phyloP scores from a whole-genome alignment of 768 basidiomycete species.

The Mycena pura region DNA sequence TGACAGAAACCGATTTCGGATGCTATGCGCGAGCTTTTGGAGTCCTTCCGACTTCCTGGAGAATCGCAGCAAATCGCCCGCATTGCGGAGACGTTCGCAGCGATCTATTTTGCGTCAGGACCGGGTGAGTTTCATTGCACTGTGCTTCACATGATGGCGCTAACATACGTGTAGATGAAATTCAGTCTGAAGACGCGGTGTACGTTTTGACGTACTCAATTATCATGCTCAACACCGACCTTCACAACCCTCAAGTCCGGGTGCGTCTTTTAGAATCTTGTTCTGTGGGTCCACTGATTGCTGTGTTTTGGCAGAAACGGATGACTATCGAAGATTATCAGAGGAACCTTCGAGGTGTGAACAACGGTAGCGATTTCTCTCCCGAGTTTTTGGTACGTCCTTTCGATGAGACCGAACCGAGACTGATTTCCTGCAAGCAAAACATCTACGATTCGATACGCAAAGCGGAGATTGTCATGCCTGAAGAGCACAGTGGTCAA shows the following conservation, averaged over 20 bases:
- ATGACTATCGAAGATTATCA: slow-evolving; percentile 97
- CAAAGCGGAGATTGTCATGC: slow-evolving; percentile 94
- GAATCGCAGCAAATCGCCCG: slow-evolving; percentile 93
- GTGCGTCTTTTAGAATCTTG: slow-evolving; percentile 49
- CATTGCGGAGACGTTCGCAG: slow-evolving; percentile 95
- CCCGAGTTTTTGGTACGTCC: slow-evolving; percentile 78
- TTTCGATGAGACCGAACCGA: neutral
- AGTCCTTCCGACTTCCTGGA: slow-evolving; percentile 93
- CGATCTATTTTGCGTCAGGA: slow-evolving; percentile 83
- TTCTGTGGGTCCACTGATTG: neutral
- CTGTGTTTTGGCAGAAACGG: slow-evolving; percentile 69
- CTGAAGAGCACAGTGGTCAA: slow-evolving; percentile 96
- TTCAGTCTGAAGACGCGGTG: slow-evolving; percentile 90
- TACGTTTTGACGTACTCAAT: slow-evolving; percentile 95
- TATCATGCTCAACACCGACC: slow-evolving; percentile 98
- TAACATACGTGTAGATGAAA: slow-evolving; percentile 64
- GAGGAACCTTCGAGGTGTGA: slow-evolving; percentile 91
- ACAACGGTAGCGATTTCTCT: slow-evolving; percentile 83
- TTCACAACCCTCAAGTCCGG: slow-evolving; percentile 91
- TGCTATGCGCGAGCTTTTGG: slow-evolving; percentile 93
- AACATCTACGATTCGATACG: slow-evolving; percentile 93
- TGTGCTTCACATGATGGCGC: neutral
- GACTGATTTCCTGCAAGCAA: slow-evolving; percentile 57
- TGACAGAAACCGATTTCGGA: slow-evolving; percentile 91
- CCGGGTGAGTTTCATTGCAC: slow-evolving; percentile 61